phyloP scores from a whole-genome alignment of 768 basidiomycete genomes.

The Auriscalpium orientale region DNA sequence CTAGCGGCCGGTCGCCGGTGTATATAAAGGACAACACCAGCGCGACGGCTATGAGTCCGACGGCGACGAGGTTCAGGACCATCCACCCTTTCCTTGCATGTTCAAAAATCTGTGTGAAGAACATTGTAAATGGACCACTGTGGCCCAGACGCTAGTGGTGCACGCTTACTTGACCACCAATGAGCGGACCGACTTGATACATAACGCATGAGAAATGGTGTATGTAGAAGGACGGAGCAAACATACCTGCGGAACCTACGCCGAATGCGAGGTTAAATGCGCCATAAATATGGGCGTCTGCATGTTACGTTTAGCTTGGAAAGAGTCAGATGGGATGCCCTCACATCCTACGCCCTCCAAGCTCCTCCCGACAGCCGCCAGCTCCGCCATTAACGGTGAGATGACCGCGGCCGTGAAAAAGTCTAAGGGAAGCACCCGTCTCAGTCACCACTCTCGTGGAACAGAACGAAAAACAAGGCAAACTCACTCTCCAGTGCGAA shows the following conservation, averaged over 20 bases:
- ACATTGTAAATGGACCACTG: too few species aligned
- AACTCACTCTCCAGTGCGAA: conserved; percentile 45
- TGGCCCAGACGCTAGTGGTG: too few species aligned
- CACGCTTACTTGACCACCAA: conserved; percentile 54
- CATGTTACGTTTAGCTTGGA: not conserved
- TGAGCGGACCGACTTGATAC: conserved; percentile 53
- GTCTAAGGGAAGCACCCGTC: conserved; percentile 26
- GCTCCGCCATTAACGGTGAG: conserved; percentile 57
- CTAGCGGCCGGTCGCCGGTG: conserved; percentile 33
- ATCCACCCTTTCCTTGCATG: conserved; percentile 51
- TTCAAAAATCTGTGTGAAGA: conserved; percentile 46
- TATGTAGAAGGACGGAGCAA: not conserved
- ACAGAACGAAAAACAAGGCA: not conserved
- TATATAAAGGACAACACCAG: conserved; percentile 35
- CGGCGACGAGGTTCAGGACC: conserved; percentile 43
- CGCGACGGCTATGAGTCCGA: conserved; percentile 33
- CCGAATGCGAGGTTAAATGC: conserved; percentile 70
- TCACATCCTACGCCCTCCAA: conserved; percentile 64
- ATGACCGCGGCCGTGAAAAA: conserved; percentile 55
- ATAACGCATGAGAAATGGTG: not conserved
- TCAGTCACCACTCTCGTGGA: not conserved
- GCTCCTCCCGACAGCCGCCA: conserved; percentile 49
- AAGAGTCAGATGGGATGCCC: conserved; percentile 16
- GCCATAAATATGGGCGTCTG: conserved; percentile 70
- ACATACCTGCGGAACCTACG: conserved; percentile 52